Evolutionary conservation across 345 rosid species (phyloP).

Genomic region (Linum trigynum): DNA sequence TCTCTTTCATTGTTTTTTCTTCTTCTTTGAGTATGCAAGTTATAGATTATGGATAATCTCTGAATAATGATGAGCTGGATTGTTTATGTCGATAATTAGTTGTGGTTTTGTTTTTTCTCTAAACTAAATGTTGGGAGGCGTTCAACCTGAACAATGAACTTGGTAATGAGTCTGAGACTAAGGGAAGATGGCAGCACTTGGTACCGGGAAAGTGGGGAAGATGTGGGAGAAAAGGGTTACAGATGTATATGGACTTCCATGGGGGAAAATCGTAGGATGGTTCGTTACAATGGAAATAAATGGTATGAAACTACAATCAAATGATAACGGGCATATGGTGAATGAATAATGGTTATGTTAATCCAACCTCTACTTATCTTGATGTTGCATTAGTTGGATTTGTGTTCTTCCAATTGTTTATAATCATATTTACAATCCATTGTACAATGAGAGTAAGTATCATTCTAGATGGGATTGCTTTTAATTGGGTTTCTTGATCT

Average conservation of each 20-base stretch:
- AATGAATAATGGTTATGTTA: neutral
- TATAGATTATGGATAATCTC: too few species aligned
- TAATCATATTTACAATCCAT: too few species aligned
- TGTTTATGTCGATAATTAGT: too few species aligned
- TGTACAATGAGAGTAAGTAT: too few species aligned
- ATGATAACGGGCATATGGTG: slow-evolving; percentile 3
- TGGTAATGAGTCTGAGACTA: slow-evolving; percentile 72
- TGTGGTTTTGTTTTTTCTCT: too few species aligned
- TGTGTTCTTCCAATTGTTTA: too few species aligned
- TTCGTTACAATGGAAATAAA: slow-evolving; percentile 91
- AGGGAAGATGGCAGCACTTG: slow-evolving; percentile 91
- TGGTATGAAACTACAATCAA: slow-evolving; percentile 34
- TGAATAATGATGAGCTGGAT: too few species aligned
- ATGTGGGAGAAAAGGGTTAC: slow-evolving; percentile 73
- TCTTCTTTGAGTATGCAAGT: too few species aligned
- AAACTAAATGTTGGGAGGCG: too few species aligned
- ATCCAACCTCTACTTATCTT: neutral
- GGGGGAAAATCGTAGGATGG: slow-evolving; percentile 84
- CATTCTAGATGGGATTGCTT: slow-evolving; percentile 15
- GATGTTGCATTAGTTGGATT: neutral
- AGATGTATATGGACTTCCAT: slow-evolving; percentile 94
- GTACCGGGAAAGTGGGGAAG: slow-evolving; percentile 88
- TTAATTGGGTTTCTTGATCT: slow-evolving; percentile 77
- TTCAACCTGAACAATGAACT: slow-evolving; percentile 68
- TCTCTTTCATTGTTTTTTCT: too few species aligned